Base-by-base conservation (phyloP, 2,329 filamentous ascomycete genomes). In the Sporothrix phasma region DNA sequence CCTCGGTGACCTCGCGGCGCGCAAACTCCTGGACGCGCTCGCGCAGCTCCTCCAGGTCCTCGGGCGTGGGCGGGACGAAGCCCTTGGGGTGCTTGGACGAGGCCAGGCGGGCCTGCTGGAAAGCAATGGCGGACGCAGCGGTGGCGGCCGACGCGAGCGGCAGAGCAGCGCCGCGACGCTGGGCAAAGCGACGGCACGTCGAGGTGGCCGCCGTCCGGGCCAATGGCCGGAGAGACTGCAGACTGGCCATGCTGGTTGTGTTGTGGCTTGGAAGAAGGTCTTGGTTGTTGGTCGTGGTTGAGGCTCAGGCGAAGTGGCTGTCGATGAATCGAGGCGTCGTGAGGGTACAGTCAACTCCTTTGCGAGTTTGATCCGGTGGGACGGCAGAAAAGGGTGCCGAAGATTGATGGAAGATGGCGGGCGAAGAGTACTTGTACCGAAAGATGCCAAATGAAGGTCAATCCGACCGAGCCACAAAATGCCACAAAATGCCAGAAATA, bases 1-100 rank as follows among this genome's bases (percentile, higher is more conserved):
- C 87, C 73, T 91, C 89, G 22, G 91, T 79, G 64, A 97, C 92
- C 75, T 97, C 92, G 71, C 93, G 86, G 66, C 89, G 86, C 24
- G 90, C 87, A 72, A 99, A 99, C 64, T 97, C 92, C 70, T 92
- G 89, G 31, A 95, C 91, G 29, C 88, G 81, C 71, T 92, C 90
- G 65, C 92, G 85, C 66, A 96, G 80, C 77, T 96, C 91, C 24
- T 87, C 76, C 7, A 96, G 81, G 64, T 96, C 92, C 65, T 86
- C 81, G 51, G 84, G 78, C 0, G 88, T 81, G 0, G 92, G 92
- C 11, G 87, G 79, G 64, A 78, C 77, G 75, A 91, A 92, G 72
- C 82, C 84, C 68, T 79, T 73, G 26, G 84, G 83, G 71, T 85
- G 84, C 67, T 84, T 84, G 64, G 78, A 78, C 17, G 90, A 92